Percentiles rank a stretch among this genome's conserved stretches.
Evolutionary conservation across 2,329 filamentous ascomycete genomes (phyloP).

Genomic region (Xylariaceae sp.): DNA sequence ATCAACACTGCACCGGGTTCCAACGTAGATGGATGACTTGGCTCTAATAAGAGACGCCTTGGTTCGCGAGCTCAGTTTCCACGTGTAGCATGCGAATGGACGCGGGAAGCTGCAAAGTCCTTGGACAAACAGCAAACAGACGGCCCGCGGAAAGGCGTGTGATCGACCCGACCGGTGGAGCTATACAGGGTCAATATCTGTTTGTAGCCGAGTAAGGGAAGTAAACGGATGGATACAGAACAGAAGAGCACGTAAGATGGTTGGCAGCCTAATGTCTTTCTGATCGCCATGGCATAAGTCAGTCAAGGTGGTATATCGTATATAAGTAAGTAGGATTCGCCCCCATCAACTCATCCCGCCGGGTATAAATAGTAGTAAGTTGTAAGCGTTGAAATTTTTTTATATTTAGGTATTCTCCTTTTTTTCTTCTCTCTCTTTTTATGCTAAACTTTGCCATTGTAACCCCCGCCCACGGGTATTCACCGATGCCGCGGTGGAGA

Average conservation of each 20-base stretch:
- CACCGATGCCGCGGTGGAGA: constrained; percentile 3
- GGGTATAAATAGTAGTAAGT: neutral
- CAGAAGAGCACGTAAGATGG: neutral
- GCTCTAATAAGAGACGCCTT: constrained; percentile 4
- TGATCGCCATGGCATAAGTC: no score
- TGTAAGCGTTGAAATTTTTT: constrained; percentile 9
- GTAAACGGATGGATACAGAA: neutral
- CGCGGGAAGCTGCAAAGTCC: neutral
- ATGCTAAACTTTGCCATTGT: neutral
- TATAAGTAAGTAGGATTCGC: no score
- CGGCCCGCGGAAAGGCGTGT: constrained; percentile 3
- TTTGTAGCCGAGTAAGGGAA: neutral
- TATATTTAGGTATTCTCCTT: neutral
- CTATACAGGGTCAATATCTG: neutral
- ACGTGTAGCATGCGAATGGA: constrained; percentile 15
- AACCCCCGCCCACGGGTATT: constrained; percentile 1
- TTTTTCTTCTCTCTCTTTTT: constrained; percentile 7
- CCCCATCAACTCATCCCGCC: neutral
- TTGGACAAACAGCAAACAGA: constrained; percentile 3
- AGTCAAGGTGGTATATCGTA: no score
- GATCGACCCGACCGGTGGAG: constrained; percentile 10
- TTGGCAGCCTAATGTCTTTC: no score
- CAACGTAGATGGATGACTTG: neutral
- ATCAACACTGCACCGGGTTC: constrained; percentile 5
- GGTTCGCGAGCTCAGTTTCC: constrained; percentile 4